phyloP scores from a whole-genome alignment of 2,329 filamentous ascomycete species.

The Fusarium sp. region DNA sequence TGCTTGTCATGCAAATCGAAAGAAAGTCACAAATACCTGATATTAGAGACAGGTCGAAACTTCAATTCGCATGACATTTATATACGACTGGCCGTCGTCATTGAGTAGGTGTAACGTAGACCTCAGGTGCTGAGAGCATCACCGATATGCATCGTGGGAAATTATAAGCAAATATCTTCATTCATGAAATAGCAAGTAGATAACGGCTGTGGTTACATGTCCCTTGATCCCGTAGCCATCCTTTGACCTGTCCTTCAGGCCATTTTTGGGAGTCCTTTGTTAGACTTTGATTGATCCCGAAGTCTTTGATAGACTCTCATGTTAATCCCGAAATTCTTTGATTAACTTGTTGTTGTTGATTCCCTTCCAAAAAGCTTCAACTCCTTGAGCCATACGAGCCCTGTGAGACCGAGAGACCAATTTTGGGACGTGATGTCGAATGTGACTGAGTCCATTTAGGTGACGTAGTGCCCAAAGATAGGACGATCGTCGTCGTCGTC shows the following conservation, averaged over 20 bases:
- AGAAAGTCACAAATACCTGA: background rate
- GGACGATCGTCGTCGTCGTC: background rate
- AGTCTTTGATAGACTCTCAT: background rate
- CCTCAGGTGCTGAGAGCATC: background rate
- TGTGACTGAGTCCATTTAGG: background rate
- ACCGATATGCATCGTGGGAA: background rate
- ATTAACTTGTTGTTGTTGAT: background rate
- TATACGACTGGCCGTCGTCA: background rate
- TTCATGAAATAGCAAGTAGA: conserved; percentile 5
- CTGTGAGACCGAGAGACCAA: background rate
- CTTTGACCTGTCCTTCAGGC: background rate
- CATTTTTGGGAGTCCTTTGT: background rate
- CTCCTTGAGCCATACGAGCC: background rate
- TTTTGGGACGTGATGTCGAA: background rate
- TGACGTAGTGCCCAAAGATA: conserved; percentile 4
- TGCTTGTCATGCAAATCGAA: background rate
- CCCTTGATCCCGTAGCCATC: background rate
- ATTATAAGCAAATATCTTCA: background rate
- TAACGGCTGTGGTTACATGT: background rate
- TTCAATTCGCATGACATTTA: background rate
- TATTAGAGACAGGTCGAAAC: background rate
- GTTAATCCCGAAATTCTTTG: background rate
- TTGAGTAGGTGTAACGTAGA: background rate
- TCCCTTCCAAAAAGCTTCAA: background rate
- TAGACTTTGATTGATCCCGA: background rate